phyloP scores from a whole-genome alignment of 495 filamentous ascomycete species.

The Hyaloscypha variabilis region DNA sequence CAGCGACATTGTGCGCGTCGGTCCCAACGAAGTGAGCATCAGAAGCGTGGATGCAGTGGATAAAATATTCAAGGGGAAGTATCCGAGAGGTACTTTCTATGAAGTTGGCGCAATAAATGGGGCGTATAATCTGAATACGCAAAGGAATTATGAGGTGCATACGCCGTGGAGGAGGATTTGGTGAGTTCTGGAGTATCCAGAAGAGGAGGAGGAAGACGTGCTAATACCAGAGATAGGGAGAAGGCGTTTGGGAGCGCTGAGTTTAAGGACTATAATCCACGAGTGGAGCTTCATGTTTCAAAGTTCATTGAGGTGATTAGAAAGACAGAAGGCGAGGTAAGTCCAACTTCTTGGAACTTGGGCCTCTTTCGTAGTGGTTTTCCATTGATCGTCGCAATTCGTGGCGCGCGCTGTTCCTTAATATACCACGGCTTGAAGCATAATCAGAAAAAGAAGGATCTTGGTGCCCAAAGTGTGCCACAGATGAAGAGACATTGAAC shows the following conservation, averaged over 20 bases:
- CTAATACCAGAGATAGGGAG: constrained; percentile 13
- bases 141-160: constrained; percentile 24
- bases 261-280: constrained; percentile 24
- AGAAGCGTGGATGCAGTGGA: constrained; percentile 28
- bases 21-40: constrained; percentile 28
- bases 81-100: constrained; percentile 27
- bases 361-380: too few species aligned
- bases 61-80: constrained; percentile 22
- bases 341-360: too few species aligned
- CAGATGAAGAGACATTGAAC: too few species aligned
- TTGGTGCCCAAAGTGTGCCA: too few species aligned
- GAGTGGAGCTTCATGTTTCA: constrained; percentile 28
- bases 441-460: too few species aligned
- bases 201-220: neutral
- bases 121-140: constrained; percentile 19
- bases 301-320: constrained; percentile 19
- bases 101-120: constrained; percentile 25
- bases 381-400: too few species aligned
- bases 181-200: neutral
- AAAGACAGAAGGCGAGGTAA: constrained; percentile 4
- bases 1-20: constrained; percentile 30
- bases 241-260: constrained; percentile 23
- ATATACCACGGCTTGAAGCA: too few species aligned
- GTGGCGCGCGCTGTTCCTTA: too few species aligned
- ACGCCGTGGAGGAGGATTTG: constrained; percentile 23